These are phyloP conservation scores for Pseudogymnoascus sp. DNA, from an alignment of 2,329 filamentous ascomycete species.

Conservation along the genomic window DNA sequence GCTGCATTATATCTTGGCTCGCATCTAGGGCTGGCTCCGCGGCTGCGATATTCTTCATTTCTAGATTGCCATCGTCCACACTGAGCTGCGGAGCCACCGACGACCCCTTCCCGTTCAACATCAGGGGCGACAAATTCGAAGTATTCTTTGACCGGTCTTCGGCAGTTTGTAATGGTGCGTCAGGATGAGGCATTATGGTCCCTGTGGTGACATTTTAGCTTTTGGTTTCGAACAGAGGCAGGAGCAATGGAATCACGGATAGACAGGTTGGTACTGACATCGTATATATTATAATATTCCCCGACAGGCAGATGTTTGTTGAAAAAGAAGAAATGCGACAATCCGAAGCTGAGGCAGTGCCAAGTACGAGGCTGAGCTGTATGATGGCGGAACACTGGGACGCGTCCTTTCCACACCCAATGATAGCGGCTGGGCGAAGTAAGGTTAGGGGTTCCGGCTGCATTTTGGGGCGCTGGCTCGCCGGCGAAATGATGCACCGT, in stretches of 20 bases:
- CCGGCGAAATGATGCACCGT: conserved; percentile 4
- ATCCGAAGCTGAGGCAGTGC: background rate
- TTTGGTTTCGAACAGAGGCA: background rate
- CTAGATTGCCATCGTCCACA: conserved; percentile 28
- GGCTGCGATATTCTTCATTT: conserved; percentile 27
- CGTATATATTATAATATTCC: background rate
- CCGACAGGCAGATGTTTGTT: background rate
- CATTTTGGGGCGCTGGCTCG: background rate
- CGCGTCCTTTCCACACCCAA: background rate
- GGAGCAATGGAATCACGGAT: background rate
- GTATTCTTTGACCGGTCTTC: conserved; percentile 19
- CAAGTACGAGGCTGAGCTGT: conserved; percentile 5
- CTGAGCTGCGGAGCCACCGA: conserved; percentile 50
- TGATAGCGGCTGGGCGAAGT: background rate
- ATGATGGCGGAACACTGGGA: background rate
- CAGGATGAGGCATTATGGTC: conserved; percentile 21
- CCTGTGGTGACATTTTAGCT: background rate
- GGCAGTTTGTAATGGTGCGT: conserved; percentile 16
- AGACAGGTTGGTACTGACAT: background rate
- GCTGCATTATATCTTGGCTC: conserved; percentile 88
- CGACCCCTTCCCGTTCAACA: conserved; percentile 48
- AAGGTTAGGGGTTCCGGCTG: conserved; percentile 1
- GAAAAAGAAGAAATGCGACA: conserved; percentile 1
- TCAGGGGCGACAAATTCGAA: conserved; percentile 37
- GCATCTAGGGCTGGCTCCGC: conserved; percentile 20